These are phyloP conservation scores for Tetrahymena malaccensis DNA, from an alignment of 73 alveolate genomes.

Conservation along the genomic window DNA sequence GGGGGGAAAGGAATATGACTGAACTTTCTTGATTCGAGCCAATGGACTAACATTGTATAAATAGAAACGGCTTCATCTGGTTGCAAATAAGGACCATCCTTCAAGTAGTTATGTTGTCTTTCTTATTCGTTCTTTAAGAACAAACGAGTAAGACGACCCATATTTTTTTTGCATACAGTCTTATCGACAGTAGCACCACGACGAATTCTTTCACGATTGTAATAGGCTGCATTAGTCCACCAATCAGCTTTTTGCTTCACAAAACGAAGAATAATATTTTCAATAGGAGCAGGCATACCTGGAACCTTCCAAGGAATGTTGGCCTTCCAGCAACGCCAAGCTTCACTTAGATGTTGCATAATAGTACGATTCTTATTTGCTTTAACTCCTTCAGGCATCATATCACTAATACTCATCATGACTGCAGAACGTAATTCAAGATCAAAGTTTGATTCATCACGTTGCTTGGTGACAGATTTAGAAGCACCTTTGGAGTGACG, in stretches of 20 bases:
- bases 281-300: conserved; percentile 99
- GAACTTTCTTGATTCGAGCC: conserved; percentile 98
- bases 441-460: conserved; percentile 99
- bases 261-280: conserved; percentile 96
- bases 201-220: conserved; percentile 99
- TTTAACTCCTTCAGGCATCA: conserved; percentile 99
- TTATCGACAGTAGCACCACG: conserved; percentile 99
- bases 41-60: conserved; percentile 94
- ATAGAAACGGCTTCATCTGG: conserved; percentile 99
- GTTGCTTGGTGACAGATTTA: conserved; percentile 98
- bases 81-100: conserved; percentile 99
- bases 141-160: conserved; percentile 98
- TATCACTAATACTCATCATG: conserved; percentile 97
- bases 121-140: conserved; percentile 97
- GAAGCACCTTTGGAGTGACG: conserved; percentile 98
- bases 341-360: conserved; percentile 97
- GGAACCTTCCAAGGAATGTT: conserved; percentile 99
- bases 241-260: conserved; percentile 99
- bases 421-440: conserved; percentile 99
- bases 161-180: conserved; percentile 98
- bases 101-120: conserved; percentile 97
- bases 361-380: conserved; percentile 98
- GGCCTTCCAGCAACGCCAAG: conserved; percentile 99
- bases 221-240: conserved; percentile 99
- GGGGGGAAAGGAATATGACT: conserved; percentile 99